A percentile compares a stretch with the other conserved stretches of the same genome.
Evolutionary conservation across 805 yeast genomes (phyloP).

Genomic region (Yarrowia alimentaria): DNA sequence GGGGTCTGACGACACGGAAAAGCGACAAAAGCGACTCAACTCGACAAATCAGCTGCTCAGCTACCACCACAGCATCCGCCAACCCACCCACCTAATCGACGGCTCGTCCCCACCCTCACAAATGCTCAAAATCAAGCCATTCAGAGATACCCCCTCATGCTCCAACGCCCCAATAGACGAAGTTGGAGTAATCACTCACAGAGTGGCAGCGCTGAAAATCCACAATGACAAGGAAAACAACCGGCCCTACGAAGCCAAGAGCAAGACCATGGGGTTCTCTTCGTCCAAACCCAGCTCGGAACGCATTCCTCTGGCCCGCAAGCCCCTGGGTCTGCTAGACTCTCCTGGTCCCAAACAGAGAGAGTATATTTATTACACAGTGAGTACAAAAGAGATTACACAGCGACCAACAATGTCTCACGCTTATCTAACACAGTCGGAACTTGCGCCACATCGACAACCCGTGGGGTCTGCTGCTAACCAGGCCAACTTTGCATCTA

Average conservation of each 20-base stretch:
- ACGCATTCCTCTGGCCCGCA: constrained; percentile 1
- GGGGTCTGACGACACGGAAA: no score
- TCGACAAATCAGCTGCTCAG: no score
- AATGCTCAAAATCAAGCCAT: constrained; percentile 18
- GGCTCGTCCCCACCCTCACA: no score
- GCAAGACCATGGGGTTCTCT: constrained; percentile 1
- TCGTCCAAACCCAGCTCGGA: no score
- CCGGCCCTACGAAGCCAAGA: neutral
- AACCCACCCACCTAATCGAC: no score
- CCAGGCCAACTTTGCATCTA: constrained; percentile 1
- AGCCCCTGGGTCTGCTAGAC: constrained; percentile 9
- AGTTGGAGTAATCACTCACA: constrained; percentile 1
- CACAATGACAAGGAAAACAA: constrained; percentile 16
- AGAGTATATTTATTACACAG: constrained; percentile 14
- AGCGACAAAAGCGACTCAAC: no score
- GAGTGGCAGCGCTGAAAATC: constrained; percentile 12
- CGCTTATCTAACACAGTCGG: constrained; percentile 19
- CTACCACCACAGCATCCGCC: neutral
- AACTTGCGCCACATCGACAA: constrained; percentile 13
- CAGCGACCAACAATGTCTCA: no score
- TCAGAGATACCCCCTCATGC: constrained; percentile 5
- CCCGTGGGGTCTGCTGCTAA: constrained; percentile 13
- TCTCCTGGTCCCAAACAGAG: constrained; percentile 14
- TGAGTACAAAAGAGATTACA: constrained; percentile 16
- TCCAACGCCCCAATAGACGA: neutral